Base-by-base conservation (phyloP, 805 yeast species). In the Metschnikowia santaceciliae region DNA sequence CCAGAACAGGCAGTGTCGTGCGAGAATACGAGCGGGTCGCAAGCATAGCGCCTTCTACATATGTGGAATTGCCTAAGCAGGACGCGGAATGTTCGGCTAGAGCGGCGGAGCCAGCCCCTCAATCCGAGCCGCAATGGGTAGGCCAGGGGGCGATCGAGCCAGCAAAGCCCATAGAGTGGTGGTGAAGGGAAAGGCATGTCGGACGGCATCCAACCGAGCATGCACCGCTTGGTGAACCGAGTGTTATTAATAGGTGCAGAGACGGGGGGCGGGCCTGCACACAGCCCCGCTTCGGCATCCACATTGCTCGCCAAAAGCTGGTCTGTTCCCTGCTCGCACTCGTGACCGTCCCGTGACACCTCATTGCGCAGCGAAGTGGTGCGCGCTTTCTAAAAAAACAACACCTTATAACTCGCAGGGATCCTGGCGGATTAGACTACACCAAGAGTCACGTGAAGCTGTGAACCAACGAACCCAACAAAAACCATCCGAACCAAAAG, bases 331-430 rank as follows among this genome's bases (percentile, higher is more conserved):
- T 7, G 14, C 38, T 33, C 46, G 46, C 46, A 20, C 46, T 20
- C 46, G 46, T 42, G 46, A 42, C 46, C 38, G 19, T 33, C 37
- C 43, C 33, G 34, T 40, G 43, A 34, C 38, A 42, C 46, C 46
- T 42, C 46, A 42, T 42, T 42, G 46, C 38, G 46, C 22, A 33
- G 37, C 14, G 32, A 15, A 39, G 13, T 36, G 38, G 36, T 15
- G 46, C 38, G 46, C 46, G 37, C 46, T 8, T 37, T 39, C 32
- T 32, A 20, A 42, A 42, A 41, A 42, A 33, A 34, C 36, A 34
- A 42, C 43, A 40, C 43, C 46, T 20, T 42, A 42, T 42, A 42
- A 42, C 46, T 42, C 32, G 20, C 37, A 42, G 38, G 46, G 38
- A 42, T 33, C 46, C 46, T 22, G 26, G 38, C 38, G 32, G 17